Base-by-base conservation (phyloP, 208 protist genomes). In the Tritrichomonas musculus region DNA sequence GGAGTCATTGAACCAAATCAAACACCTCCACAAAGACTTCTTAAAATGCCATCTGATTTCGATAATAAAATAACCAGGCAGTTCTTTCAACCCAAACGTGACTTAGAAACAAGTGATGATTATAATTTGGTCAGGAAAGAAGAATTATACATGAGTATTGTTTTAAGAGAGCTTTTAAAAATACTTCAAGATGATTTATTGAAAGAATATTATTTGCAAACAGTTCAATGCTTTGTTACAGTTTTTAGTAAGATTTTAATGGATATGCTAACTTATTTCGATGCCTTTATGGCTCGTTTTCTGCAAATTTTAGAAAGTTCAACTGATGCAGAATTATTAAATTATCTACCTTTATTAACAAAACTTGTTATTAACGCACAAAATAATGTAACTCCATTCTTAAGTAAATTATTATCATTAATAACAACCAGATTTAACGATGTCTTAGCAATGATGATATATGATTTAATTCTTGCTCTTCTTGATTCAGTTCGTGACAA, bases 1-100 rank as follows among this genome's bases (percentile, higher is more conserved):
- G 77, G 77, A 39, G 47, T 88, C 27, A n/a, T 57, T 27, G 77
- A 88, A n/a, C 27, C 44, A 41, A 41, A 88, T 88, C 77, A 88
- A 47, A 5, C 8, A 17, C 47, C 77, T 60, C 77, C 77, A 39
- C 47, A 41, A 39, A 88, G 8, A 47, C 27, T 25, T 33, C 39
- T 27, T 0, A 25, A 57, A 39, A 14, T 47, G 33, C 77, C 77
- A 57, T n/a, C 41, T 20, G 57, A 88, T 88, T n/a, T 88, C 0
- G 77, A 88, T 39, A 33, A 88, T 2, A 57, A 57, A 50, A 17
- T 88, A 0, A 57, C 77, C 53, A 53, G 77, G 36, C 25, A 44
- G 41, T 88, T 88, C 47, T 88, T 88, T 49, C 44, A 44, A 1
- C 77, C 77, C 11, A 33, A 8, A 30, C 44, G 77, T 39, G 77